phyloP scores from a whole-genome alignment of 208 protist species.

The Vickermania spadyakhi region DNA sequence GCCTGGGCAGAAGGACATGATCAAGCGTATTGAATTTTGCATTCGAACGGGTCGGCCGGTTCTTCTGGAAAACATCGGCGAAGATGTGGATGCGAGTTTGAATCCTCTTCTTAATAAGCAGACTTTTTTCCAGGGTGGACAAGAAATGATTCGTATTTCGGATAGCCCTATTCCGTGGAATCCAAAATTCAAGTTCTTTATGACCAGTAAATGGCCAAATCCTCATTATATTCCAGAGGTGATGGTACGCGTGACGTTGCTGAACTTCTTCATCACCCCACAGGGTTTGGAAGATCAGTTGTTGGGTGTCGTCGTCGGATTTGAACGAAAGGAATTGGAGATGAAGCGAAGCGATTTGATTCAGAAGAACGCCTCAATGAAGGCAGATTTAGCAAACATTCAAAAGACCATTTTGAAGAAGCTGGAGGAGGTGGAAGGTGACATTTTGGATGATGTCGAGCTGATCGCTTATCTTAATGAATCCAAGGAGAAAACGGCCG shows the following conservation, averaged over 20 bases:
- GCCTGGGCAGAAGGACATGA: constrained; percentile 91
- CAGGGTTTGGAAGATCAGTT: constrained; percentile 98
- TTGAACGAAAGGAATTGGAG: constrained; percentile 96
- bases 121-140: constrained; percentile 91
- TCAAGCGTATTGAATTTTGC: constrained; percentile 94
- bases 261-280: constrained; percentile 99
- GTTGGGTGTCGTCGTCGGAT: constrained; percentile 94
- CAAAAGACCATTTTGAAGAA: constrained; percentile 95
- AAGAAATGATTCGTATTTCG: constrained; percentile 95
- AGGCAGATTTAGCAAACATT: constrained; percentile 93
- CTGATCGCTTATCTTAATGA: constrained; percentile 95
- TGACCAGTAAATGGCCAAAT: constrained; percentile 98
- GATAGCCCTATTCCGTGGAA: constrained; percentile 95
- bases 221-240: constrained; percentile 97
- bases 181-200: constrained; percentile 96
- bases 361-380: constrained; percentile 94
- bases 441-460: constrained; percentile 97
- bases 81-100: constrained; percentile 94
- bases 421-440: constrained; percentile 91
- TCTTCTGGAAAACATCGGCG: constrained; percentile 94
- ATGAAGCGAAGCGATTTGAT: constrained; percentile 92
- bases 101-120: constrained; percentile 94
- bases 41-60: constrained; percentile 91
- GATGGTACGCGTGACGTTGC: constrained; percentile 95
- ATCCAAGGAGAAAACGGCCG: constrained; percentile 92